Evolutionary conservation across 2,329 filamentous ascomycete species (phyloP).

Genomic region (Raffaelea deltoideospora): DNA sequence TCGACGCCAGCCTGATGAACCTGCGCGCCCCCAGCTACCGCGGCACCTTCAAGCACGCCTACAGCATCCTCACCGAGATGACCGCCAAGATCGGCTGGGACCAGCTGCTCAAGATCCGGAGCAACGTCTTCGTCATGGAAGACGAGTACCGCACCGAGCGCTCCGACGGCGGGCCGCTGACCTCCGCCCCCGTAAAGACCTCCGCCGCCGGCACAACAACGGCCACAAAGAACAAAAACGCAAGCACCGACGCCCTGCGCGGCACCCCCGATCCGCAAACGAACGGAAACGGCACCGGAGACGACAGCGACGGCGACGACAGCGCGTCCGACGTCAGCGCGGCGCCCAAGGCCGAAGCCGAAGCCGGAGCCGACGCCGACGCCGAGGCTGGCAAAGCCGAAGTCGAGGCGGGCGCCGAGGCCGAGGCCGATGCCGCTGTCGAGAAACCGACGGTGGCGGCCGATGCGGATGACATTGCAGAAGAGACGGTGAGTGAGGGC

Average conservation of each 20-base stretch:
- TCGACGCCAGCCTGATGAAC: constrained; percentile 74
- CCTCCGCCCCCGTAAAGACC: constrained; percentile 12
- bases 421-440: constrained; percentile 22
- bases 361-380: constrained; percentile 18
- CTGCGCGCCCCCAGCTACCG: constrained; percentile 81
- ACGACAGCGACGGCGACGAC: constrained; percentile 6
- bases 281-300: constrained; percentile 26
- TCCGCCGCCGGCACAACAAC: constrained; percentile 27
- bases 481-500: background rate
- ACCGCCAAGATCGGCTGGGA: constrained; percentile 97
- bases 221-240: constrained; percentile 46
- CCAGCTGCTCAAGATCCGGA: constrained; percentile 82
- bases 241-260: constrained; percentile 65
- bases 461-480: constrained; percentile 49
- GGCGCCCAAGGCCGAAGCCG: constrained; percentile 8
- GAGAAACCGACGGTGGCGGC: constrained; percentile 72
- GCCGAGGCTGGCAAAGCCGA: constrained; percentile 19
- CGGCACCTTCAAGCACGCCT: constrained; percentile 90
- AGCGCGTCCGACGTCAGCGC: background rate
- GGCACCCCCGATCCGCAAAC: constrained; percentile 48
- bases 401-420: constrained; percentile 11
- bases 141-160: constrained; percentile 92
- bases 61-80: constrained; percentile 86
- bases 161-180: constrained; percentile 37
- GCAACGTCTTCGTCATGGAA: constrained; percentile 98